Percentiles rank a stretch among this genome's conserved stretches.
These are phyloP conservation scores for Plasmopara viticola DNA, from an alignment of 352 stramenopile species.

Conservation along the genomic window DNA sequence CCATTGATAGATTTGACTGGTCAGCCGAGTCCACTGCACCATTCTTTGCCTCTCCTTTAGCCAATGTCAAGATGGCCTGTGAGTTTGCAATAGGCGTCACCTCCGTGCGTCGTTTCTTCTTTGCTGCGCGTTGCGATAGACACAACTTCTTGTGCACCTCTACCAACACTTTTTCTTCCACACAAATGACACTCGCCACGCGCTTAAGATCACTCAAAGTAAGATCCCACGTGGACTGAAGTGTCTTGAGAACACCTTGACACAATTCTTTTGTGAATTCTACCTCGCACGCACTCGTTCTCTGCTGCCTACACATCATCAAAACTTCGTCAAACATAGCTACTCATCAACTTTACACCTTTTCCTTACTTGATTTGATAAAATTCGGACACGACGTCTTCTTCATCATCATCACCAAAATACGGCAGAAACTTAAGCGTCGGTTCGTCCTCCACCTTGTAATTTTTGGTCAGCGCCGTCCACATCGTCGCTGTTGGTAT, in stretches of 20 bases:
- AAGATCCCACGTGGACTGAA: conserved; percentile 71
- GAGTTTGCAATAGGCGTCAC: conserved; percentile 7
- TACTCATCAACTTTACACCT: neutral
- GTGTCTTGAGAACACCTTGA: conserved; percentile 48
- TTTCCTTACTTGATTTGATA: conserved; percentile 72
- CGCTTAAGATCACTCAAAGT: conserved; percentile 45
- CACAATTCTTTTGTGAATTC: conserved; percentile 75
- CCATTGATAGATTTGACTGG: conserved; percentile 21
- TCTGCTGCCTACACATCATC: conserved; percentile 35
- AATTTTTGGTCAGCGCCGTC: conserved; percentile 78
- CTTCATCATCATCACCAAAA: conserved; percentile 77
- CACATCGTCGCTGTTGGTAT: conserved; percentile 66
- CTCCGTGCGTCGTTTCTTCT: conserved; percentile 36
- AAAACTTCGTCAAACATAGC: conserved; percentile 1
- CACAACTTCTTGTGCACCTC: conserved; percentile 62
- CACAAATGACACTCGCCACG: conserved; percentile 52
- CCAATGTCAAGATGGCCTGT: conserved; percentile 4
- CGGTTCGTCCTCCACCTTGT: conserved; percentile 81
- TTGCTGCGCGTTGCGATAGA: conserved; percentile 24
- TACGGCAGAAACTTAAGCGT: conserved; percentile 64
- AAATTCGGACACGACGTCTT: conserved; percentile 77
- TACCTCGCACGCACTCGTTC: conserved; percentile 60
- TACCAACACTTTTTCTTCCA: conserved; percentile 59
- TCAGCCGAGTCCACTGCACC: conserved; percentile 3
- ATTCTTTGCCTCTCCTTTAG: neutral